Base-by-base conservation (phyloP, 352 stramenopile species). In the Blastocystis sp. region DNA sequence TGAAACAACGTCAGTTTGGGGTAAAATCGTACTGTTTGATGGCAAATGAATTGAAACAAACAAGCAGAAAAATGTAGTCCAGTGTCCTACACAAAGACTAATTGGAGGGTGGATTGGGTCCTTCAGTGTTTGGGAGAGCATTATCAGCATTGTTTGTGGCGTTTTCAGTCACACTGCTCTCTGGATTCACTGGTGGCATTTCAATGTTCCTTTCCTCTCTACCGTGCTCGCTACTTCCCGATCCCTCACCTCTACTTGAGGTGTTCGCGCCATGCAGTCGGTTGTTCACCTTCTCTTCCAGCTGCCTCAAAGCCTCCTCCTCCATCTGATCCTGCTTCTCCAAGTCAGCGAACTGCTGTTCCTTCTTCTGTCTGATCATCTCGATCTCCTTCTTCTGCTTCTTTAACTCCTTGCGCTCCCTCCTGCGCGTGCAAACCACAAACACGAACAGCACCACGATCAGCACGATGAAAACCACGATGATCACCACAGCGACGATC, bases 311-410 rank as follows among this genome's bases (percentile, higher is more conserved):
- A 5, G 61, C 69, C 34, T 5, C 50, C 73, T 84, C 50, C 50
- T 84, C 73, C 39, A 34, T 29, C 54, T 18, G 45, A 29, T 84
- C 73, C n/a, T 47, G 45, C 73, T 66, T 68, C 73, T 84, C 73
- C 73, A 66, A 64, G 11, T 66, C 73, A 5, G 6, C 5, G 5
- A 64, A 47, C n/a, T 66, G 23, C 50, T 43, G n/a, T n/a, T 64
- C 56, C 20, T 18, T 9, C 9, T n/a, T 37, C 73, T 84, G 73
- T 29, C 53, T 66, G 8, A 45, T 34, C 73, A 84, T 84, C 50
- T 84, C 73, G 43, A 80, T 62, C 43, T 80, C 69, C 43, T 80
- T 62, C 45, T 9, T 3, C n/a, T 50, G 15, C 73, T 34, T 43
- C 73, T 64, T 64, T 2, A 39, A 7, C 29, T 68, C 39, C 18